Percentiles rank a stretch among this genome's conserved stretches.
phyloP scores from a whole-genome alignment of 768 basidiomycete species.

The Leucocoprinus leucothites region DNA sequence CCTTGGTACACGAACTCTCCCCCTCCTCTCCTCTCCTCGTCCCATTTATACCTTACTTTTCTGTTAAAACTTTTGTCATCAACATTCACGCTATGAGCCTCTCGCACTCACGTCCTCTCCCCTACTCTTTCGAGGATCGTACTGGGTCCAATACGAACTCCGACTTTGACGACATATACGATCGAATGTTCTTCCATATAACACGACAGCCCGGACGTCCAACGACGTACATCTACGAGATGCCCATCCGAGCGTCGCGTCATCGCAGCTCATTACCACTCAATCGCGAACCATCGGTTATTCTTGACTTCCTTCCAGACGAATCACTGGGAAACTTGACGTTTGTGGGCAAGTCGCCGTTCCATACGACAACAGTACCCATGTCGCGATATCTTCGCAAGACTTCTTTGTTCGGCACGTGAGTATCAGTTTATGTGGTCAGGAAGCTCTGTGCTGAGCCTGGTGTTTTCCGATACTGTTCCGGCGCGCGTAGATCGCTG shows the following conservation, averaged over 20 bases:
- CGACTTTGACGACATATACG: constrained; percentile 79
- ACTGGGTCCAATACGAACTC: constrained; percentile 51
- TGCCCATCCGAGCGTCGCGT: constrained; percentile 61
- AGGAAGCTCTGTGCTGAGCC: background rate
- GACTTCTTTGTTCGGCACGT: constrained; percentile 66
- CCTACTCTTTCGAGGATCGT: constrained; percentile 48
- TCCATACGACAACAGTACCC: constrained; percentile 38
- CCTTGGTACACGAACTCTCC: background rate
- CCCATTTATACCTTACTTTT: background rate
- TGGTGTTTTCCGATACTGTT: constrained; percentile 7
- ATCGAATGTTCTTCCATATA: constrained; percentile 68
- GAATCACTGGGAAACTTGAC: constrained; percentile 59
- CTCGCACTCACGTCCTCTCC: background rate
- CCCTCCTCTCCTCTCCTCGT: background rate
- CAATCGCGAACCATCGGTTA: constrained; percentile 48
- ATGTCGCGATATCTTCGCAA: constrained; percentile 67
- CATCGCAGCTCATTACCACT: constrained; percentile 53
- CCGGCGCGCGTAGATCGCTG: constrained; percentile 45
- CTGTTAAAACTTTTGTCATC: background rate
- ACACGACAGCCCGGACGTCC: constrained; percentile 41
- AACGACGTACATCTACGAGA: constrained; percentile 59
- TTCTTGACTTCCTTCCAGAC: constrained; percentile 58
- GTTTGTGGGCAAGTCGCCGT: constrained; percentile 39
- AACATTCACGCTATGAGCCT: background rate
- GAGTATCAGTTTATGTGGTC: constrained; percentile 21